Evolutionary conservation across 768 basidiomycete genomes (phyloP).

Genomic region (Lentinula lateritia): DNA sequence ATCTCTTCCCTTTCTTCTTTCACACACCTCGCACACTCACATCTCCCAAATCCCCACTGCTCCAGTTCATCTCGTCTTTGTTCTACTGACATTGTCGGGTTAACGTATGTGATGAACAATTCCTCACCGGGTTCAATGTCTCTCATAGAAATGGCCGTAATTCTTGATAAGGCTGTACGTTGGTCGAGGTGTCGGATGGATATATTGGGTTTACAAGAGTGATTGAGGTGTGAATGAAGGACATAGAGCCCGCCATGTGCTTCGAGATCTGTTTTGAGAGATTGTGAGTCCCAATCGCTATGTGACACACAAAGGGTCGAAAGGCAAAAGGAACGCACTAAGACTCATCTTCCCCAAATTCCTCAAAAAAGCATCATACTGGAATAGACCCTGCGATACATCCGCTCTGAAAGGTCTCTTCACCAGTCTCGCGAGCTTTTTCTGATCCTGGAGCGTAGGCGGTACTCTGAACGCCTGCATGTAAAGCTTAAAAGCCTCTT

Average conservation of each 20-base stretch:
- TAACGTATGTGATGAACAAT: slow-evolving; percentile 72
- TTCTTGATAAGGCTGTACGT: slow-evolving; percentile 62
- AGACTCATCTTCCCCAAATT: slow-evolving; percentile 76
- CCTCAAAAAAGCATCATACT: slow-evolving; percentile 64
- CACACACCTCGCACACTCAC: slow-evolving; percentile 63
- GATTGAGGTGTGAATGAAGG: slow-evolving; percentile 85
- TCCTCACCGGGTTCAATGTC: slow-evolving; percentile 70
- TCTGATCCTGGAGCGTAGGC: slow-evolving; percentile 39
- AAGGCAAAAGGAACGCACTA: slow-evolving; percentile 41
- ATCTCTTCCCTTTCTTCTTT: slow-evolving; percentile 45
- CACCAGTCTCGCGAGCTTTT: slow-evolving; percentile 52
- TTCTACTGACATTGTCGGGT: slow-evolving; percentile 48
- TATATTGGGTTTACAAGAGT: slow-evolving; percentile 75
- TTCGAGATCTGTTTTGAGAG: slow-evolving; percentile 55
- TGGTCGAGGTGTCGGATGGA: slow-evolving; percentile 75
- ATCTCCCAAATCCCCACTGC: slow-evolving; percentile 74
- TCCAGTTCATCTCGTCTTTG: slow-evolving; percentile 48
- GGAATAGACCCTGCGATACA: slow-evolving; percentile 58
- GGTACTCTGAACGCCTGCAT: slow-evolving; percentile 62
- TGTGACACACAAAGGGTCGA: slow-evolving; percentile 3
- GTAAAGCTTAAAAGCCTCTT: slow-evolving; percentile 53
- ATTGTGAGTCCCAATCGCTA: not conserved
- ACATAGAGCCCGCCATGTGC: slow-evolving; percentile 83
- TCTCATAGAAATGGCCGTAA: slow-evolving; percentile 65
- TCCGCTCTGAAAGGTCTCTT: slow-evolving; percentile 41